These are phyloP conservation scores for Poa annua DNA, from an alignment of 176 grass and related monocot genomes.

Conservation along the genomic window DNA sequence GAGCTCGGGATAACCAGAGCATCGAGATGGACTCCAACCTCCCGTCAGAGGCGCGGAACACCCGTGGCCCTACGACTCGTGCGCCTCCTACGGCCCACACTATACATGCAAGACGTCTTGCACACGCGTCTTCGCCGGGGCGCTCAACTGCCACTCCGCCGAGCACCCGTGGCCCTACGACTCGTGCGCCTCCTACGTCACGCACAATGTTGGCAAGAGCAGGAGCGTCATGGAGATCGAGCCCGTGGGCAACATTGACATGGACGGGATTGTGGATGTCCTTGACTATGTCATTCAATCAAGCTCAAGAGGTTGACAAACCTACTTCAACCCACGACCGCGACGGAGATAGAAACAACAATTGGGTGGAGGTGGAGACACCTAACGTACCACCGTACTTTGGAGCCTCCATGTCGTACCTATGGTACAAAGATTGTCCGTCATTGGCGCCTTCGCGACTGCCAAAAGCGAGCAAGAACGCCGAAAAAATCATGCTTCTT, in stretches of 20 bases:
- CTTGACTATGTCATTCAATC: slow-evolving; percentile 58
- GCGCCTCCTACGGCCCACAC: slow-evolving; percentile 79
- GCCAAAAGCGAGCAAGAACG: too few species aligned
- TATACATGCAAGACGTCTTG: slow-evolving; percentile 88
- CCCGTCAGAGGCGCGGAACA: slow-evolving; percentile 50
- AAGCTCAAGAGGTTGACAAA: too few species aligned
- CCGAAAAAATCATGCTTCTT: too few species aligned
- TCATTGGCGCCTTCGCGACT: too few species aligned
- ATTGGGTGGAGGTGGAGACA: too few species aligned
- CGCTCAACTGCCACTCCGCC: slow-evolving; percentile 77
- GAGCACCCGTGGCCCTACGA: slow-evolving; percentile 68
- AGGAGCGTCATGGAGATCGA: slow-evolving; percentile 77
- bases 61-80: too few species aligned
- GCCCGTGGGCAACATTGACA: slow-evolving; percentile 71
- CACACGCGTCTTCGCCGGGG: slow-evolving; percentile 75
- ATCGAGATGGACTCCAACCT: slow-evolving; percentile 68
- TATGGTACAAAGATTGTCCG: too few species aligned
- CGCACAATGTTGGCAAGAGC: slow-evolving; percentile 75
- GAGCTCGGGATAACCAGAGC: slow-evolving; percentile 75
- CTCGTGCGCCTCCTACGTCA: slow-evolving; percentile 67
- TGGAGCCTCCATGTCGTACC: too few species aligned
- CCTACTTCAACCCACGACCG: too few species aligned
- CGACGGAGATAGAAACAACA: too few species aligned
- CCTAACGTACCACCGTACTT: too few species aligned
- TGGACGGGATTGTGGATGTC: slow-evolving; percentile 61